Base-by-base conservation (phyloP, 176 grass and related monocot genomes). In the Lolium perenne region DNA sequence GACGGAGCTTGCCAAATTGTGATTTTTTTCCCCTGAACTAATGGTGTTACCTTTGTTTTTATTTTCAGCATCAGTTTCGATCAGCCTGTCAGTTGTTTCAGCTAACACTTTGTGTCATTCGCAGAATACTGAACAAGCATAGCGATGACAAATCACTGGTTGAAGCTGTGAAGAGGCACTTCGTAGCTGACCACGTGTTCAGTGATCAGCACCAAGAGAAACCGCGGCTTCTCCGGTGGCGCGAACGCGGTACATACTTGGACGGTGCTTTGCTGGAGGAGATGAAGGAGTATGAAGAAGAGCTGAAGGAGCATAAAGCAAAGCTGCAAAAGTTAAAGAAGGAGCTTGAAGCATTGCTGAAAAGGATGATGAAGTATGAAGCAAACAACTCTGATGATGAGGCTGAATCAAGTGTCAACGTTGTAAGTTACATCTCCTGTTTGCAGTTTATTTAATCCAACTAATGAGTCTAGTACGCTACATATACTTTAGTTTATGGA, bases 121-220 rank as follows among this genome's bases (percentile, higher is more conserved):
- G 59, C 80, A 91, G 80, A 87, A 84, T 98, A 84, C 91, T 98
- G 40, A 86, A 40, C 9, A 90, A 95, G 18, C 87, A 94, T 65
- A 88, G 87, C 60, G 40, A 94, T 40, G 87, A 92, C 38, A 55
- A 18, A 73, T 78, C 54, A 26, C 68, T 87, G 74, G 81, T 91
- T 81, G 32, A 79, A 71, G 74, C 76, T 77, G 65, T 98, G 12
- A 92, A 70, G 35, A 89, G 63, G 38, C 79, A 95, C 70, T 98
- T 86, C 54, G 94, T 92, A 55, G 80, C 84, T 12, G 97, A 98
- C 79, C 84, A 85, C 91, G 79, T 98, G 47, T 92, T 89, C 15
- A 80, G 64, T 49, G 97, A 98, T 70, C 70, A 91, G 71, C 87
- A 98, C 87, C 84, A 88, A 67, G 92, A 92, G 82, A 85, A 67